These are phyloP conservation scores for Thecamonas trahens DNA, from an alignment of 78 protist genomes.

Conservation along the genomic window DNA sequence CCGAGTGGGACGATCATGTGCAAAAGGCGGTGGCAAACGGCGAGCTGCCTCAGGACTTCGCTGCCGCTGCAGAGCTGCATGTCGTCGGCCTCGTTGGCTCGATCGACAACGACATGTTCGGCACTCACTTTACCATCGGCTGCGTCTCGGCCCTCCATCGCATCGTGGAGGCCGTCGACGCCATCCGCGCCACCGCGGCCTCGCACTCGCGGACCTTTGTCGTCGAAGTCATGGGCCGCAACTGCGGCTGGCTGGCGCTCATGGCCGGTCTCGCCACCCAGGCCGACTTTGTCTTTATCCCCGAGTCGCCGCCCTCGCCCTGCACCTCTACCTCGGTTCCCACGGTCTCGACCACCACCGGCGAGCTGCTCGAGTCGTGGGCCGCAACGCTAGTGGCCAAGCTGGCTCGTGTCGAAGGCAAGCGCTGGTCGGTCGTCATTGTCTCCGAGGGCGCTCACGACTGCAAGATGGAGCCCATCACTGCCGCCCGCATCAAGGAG, in stretches of 20 bases:
- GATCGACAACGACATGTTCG: slow-evolving; percentile 70
- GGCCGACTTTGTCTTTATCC: slow-evolving; percentile 63
- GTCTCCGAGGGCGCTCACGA: slow-evolving; percentile 69
- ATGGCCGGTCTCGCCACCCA: slow-evolving; percentile 58
- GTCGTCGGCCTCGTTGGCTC: slow-evolving; percentile 73
- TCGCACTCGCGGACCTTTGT: slow-evolving; percentile 62
- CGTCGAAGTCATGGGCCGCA: slow-evolving; percentile 44
- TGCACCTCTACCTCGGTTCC: too few relatives aligned
- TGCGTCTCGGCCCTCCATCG: slow-evolving; percentile 56
- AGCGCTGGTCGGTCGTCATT: slow-evolving; percentile 42
- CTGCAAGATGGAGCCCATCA: slow-evolving; percentile 33
- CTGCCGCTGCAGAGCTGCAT: neutral
- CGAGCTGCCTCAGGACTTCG: neutral
- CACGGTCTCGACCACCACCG: slow-evolving; percentile 28
- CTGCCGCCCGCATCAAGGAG: neutral
- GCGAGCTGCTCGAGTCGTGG: slow-evolving; percentile 48
- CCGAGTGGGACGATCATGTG: slow-evolving; percentile 44
- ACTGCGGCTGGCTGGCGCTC: slow-evolving; percentile 56
- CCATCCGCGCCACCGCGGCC: slow-evolving; percentile 54
- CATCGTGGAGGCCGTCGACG: slow-evolving; percentile 58
- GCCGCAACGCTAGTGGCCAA: too few relatives aligned
- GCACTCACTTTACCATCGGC: slow-evolving; percentile 40
- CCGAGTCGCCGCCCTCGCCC: slow-evolving; percentile 69
- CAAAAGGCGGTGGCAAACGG: slow-evolving; percentile 24
- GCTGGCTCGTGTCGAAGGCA: too few relatives aligned